Evolutionary conservation across 1,284 basidiomycete species (phyloP).

Genomic region (Amylostereum areolatum): DNA sequence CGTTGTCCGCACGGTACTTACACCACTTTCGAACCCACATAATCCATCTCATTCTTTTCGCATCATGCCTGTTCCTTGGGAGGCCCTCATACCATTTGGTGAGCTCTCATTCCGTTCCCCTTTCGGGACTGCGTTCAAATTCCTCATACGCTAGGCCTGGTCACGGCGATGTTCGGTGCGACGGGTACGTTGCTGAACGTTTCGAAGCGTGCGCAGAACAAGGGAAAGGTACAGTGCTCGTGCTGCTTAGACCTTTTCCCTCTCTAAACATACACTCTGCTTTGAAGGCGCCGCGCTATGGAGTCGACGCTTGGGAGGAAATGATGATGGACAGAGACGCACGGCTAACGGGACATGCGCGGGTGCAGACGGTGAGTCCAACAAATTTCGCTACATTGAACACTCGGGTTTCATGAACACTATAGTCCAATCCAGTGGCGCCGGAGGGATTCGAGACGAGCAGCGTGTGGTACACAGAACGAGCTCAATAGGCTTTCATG

Average conservation of each 20-base stretch:
- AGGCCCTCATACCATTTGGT: conserved; percentile 94
- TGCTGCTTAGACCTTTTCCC: neutral
- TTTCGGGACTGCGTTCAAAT: neutral
- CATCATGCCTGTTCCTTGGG: conserved; percentile 89
- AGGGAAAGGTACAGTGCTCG: conserved; percentile 69
- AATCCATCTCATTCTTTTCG: neutral
- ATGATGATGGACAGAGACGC: conserved; percentile 94
- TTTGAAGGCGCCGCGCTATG: conserved; percentile 74
- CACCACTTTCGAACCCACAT: no score
- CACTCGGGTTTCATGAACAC: neutral
- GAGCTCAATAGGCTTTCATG: conserved; percentile 18
- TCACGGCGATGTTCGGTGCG: conserved; percentile 85
- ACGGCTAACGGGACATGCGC: conserved; percentile 79
- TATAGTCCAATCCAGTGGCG: conserved; percentile 66
- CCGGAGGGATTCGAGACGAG: conserved; percentile 74
- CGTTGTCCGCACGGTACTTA: no score
- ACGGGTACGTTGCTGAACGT: conserved; percentile 82
- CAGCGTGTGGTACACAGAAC: conserved; percentile 74
- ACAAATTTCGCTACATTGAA: neutral
- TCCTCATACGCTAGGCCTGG: conserved; percentile 48
- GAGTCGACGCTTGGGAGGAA: conserved; percentile 83
- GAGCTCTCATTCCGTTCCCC: conserved; percentile 7
- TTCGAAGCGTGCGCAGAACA: conserved; percentile 75
- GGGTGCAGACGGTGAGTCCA: conserved; percentile 76
- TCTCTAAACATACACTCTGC: conserved; percentile 1